Evolutionary conservation across 2,329 filamentous ascomycete genomes (phyloP).

Genomic region (Cylindrodendrum hubeiense): DNA sequence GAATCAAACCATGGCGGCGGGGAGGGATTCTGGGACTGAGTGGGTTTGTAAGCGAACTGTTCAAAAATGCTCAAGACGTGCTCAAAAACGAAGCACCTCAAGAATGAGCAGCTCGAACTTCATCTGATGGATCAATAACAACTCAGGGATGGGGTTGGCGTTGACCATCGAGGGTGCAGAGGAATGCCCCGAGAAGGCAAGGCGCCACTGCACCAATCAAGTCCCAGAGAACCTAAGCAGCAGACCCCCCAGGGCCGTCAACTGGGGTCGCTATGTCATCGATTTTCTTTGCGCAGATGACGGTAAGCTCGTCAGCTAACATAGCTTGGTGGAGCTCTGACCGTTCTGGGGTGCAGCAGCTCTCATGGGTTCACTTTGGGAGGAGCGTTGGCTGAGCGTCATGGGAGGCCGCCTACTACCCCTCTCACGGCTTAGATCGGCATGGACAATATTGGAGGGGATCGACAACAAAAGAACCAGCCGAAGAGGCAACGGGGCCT

Average conservation of each 20-base stretch:
- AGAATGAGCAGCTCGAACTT: not conserved
- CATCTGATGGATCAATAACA: not conserved
- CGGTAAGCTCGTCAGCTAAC: not conserved
- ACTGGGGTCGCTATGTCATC: not conserved
- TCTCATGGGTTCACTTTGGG: conserved; percentile 1
- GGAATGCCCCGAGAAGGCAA: conserved; percentile 13
- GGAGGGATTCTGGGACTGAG: not conserved
- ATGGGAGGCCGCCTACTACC: conserved; percentile 26
- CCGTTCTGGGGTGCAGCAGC: not conserved
- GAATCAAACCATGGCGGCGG: not conserved
- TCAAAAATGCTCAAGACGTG: not conserved
- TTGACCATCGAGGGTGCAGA: not conserved
- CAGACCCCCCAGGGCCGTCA: not conserved
- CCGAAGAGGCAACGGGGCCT: conserved; percentile 13
- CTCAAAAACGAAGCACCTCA: not conserved
- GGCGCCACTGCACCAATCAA: conserved; percentile 2
- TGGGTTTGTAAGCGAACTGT: not conserved
- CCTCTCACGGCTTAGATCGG: conserved; percentile 1
- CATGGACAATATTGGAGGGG: not conserved
- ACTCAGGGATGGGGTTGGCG: not conserved
- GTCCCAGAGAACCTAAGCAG: not conserved
- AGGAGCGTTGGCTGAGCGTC: not conserved
- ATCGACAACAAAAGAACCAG: conserved; percentile 6
- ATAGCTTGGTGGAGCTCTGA: not conserved
- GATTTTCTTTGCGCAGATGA: not conserved